Conservation (phyloP, 2,329 filamentous ascomycete species). For the Fusarium domesticum region DNA sequence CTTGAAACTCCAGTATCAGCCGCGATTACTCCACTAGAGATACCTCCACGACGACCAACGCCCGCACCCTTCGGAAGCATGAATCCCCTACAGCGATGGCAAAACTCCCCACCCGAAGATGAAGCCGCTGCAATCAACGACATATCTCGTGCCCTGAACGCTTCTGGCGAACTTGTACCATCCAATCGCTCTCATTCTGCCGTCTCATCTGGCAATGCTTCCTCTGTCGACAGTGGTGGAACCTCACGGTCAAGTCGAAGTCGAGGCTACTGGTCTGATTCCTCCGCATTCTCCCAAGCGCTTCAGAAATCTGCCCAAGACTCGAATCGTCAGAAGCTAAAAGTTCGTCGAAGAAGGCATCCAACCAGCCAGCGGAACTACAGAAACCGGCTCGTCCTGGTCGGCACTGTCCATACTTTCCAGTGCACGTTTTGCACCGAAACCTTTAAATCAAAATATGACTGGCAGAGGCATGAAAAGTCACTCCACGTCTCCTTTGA, state of each 20-base stretch:
- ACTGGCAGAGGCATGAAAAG: conserved; percentile 50
- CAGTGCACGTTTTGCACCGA: conserved; percentile 48
- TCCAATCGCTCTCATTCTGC: conserved; percentile 25
- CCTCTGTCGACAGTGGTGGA: conserved; percentile 33
- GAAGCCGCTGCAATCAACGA: conserved; percentile 32
- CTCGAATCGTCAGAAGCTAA: conserved; percentile 6
- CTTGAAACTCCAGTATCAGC: conserved; percentile 1
- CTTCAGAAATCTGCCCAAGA: conserved; percentile 10
- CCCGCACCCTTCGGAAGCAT: conserved; percentile 30
- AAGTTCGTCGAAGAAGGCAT: conserved; percentile 6
- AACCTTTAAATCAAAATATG: conserved; percentile 43
- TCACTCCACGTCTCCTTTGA: conserved; percentile 45
- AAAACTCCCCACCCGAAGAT: conserved; percentile 34
- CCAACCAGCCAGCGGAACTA: conserved; percentile 4
- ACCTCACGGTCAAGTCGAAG: not conserved
- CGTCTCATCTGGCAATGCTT: conserved; percentile 40
- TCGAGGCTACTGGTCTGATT: conserved; percentile 11
- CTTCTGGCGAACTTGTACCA: conserved; percentile 8
- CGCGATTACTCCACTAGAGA: conserved; percentile 45
- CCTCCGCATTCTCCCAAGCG: conserved; percentile 15
- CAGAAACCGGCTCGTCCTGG: not conserved
- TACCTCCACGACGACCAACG: conserved; percentile 43
- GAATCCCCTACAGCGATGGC: conserved; percentile 32
- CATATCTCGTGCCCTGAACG: conserved; percentile 30
- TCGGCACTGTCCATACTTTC: conserved; percentile 19